phyloP scores from a whole-genome alignment of 176 grass and related monocot genomes.

The Oryza coarctata region DNA sequence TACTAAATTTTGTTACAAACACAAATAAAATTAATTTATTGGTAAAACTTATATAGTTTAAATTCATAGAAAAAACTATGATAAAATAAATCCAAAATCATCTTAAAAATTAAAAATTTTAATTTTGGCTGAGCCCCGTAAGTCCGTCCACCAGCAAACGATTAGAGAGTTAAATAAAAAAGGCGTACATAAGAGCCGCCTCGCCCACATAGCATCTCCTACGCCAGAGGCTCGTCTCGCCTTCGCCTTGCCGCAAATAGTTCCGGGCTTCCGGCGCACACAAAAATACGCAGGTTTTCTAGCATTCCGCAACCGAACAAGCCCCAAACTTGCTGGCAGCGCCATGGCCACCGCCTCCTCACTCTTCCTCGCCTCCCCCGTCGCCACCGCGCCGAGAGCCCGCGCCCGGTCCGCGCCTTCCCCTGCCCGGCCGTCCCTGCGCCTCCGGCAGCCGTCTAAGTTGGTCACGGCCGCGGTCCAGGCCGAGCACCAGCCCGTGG shows the following conservation, averaged over 20 bases:
- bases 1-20: too few relatives aligned
- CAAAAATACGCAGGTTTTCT: slow-evolving; percentile 25
- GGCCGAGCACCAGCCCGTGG: slow-evolving; percentile 60
- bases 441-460: slow-evolving; percentile 1
- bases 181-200: too few relatives aligned
- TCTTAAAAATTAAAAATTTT: too few relatives aligned
- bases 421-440: slow-evolving; percentile 12
- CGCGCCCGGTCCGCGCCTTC: background rate
- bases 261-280: slow-evolving; percentile 19
- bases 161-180: too few relatives aligned
- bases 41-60: too few relatives aligned
- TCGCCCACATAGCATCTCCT: slow-evolving; percentile 23
- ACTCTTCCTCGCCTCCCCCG: slow-evolving; percentile 48
- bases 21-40: too few relatives aligned
- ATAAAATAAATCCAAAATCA: too few relatives aligned
- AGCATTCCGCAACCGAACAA: background rate
- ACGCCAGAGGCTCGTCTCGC: slow-evolving; percentile 12
- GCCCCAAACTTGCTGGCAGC: background rate
- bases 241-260: slow-evolving; percentile 19
- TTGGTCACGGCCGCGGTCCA: slow-evolving; percentile 50
- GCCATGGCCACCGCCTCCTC: slow-evolving; percentile 65
- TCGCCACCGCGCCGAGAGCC: slow-evolving; percentile 36
- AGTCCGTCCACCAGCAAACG: too few relatives aligned
- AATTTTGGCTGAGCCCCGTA: too few relatives aligned
- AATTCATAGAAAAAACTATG: too few relatives aligned